These are phyloP conservation scores for Hebeloma cylindrosporum DNA, from an alignment of 768 basidiomycete species.

Conservation along the genomic window DNA sequence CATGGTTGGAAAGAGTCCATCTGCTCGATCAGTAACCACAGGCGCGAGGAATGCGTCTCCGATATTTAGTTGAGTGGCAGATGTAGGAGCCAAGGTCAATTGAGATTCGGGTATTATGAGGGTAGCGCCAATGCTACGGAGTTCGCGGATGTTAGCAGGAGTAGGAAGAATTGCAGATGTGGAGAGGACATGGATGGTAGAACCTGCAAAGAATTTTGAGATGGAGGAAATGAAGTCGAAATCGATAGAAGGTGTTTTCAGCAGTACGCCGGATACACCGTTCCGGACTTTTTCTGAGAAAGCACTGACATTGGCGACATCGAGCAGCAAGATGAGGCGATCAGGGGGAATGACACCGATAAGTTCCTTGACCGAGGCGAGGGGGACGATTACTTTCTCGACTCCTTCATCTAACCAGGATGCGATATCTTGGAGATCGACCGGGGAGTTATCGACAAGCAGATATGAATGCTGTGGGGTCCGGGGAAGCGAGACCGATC, in stretches of 20 bases:
- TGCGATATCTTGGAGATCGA: conserved; percentile 55
- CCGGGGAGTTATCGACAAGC: conserved; percentile 50
- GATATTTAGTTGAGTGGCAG: conserved; percentile 62
- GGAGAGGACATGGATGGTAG: conserved; percentile 62
- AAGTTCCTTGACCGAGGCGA: conserved; percentile 63
- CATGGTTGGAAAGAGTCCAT: conserved; percentile 92
- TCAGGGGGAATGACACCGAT: conserved; percentile 68
- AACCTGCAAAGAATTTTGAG: conserved; percentile 68
- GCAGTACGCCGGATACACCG: conserved; percentile 75
- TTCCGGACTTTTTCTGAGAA: conserved; percentile 73
- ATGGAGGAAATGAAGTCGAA: conserved; percentile 76
- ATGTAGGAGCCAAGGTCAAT: conserved; percentile 59
- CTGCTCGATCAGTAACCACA: conserved; percentile 80
- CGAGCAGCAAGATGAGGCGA: conserved; percentile 74
- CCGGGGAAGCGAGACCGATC: conserved; percentile 30
- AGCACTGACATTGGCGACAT: conserved; percentile 69
- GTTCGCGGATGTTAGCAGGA: conserved; percentile 57
- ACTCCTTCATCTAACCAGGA: conserved; percentile 76
- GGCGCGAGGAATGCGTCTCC: conserved; percentile 86
- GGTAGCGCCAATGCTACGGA: conserved; percentile 57
- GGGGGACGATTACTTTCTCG: conserved; percentile 75
- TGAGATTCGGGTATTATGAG: conserved; percentile 72
- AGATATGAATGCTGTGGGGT: conserved; percentile 45
- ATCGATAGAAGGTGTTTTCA: conserved; percentile 73
- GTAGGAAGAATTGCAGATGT: conserved; percentile 51